A percentile compares a stretch with the other conserved stretches of the same genome.
These are phyloP conservation scores for Usnea hakonensis DNA, from an alignment of 495 filamentous ascomycete species.

Conservation along the genomic window DNA sequence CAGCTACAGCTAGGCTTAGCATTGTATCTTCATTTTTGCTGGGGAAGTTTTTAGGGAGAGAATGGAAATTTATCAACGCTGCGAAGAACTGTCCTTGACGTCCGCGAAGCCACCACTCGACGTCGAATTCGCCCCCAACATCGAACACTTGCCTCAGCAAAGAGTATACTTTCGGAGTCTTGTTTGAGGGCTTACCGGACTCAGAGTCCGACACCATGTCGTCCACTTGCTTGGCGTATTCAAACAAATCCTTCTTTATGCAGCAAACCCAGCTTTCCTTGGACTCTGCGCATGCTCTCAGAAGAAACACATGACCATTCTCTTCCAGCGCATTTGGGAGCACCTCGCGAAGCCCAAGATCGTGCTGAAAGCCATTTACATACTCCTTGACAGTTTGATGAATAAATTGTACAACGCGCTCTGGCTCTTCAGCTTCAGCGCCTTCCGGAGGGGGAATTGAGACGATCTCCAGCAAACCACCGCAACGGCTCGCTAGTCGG, in stretches of 20 bases:
- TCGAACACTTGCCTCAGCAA: not conserved
- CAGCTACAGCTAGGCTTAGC: not conserved
- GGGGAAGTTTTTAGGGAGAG: too few species aligned
- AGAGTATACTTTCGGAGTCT: accelerated
- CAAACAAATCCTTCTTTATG: constrained; percentile 1
- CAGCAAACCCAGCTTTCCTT: not conserved
- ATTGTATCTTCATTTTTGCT: not conserved
- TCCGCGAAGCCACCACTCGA: not conserved
- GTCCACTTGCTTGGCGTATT: not conserved
- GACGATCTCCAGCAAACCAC: constrained; percentile 20
- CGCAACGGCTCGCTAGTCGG: constrained; percentile 19
- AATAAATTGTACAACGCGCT: constrained; percentile 21
- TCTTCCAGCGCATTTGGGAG: not conserved
- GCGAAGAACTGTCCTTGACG: not conserved
- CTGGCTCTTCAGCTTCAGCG: not conserved
- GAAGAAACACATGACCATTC: not conserved
- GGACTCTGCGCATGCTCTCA: not conserved
- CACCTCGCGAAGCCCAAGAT: not conserved
- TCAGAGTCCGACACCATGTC: not conserved
- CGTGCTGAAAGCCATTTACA: not conserved
- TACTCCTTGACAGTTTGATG: constrained; percentile 26
- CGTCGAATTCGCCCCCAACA: not conserved
- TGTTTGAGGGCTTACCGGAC: not conserved
- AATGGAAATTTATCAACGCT: too few species aligned
- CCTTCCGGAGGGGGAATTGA: not conserved